Conservation (phyloP, 1,284 basidiomycete species). For the Sphagnurus paluster region DNA sequence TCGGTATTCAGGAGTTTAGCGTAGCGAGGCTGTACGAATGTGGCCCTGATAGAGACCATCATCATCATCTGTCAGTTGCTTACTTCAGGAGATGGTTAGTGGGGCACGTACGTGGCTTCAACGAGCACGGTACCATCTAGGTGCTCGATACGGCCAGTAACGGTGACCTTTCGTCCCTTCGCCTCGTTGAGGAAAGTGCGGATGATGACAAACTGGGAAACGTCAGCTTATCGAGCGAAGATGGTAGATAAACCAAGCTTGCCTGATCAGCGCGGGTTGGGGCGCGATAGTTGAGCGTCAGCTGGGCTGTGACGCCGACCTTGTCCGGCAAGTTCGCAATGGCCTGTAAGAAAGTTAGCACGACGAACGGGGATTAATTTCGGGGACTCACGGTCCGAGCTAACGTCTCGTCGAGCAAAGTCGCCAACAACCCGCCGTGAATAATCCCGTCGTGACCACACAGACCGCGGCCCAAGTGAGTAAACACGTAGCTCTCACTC, state of each 20-base stretch:
- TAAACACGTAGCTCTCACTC: conserved; percentile 63
- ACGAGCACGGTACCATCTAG: conserved; percentile 78
- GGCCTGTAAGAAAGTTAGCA: conserved; percentile 48
- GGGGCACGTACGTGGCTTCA: conserved; percentile 67
- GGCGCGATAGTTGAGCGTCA: conserved; percentile 75
- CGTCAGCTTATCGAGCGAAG: conserved; percentile 6
- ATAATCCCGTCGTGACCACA: conserved; percentile 95
- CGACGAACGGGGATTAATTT: conserved; percentile 27
- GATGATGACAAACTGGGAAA: conserved; percentile 67
- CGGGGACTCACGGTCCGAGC: conserved; percentile 70
- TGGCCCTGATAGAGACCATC: conserved; percentile 45
- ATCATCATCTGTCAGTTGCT: conserved; percentile 1
- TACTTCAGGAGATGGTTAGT: not conserved
- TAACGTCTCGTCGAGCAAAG: conserved; percentile 85
- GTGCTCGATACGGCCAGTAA: conserved; percentile 75
- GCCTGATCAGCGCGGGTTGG: conserved; percentile 87
- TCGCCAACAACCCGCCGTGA: conserved; percentile 91
- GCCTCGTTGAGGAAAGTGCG: conserved; percentile 63
- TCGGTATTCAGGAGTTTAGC: conserved; percentile 67
- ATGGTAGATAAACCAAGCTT: conserved; percentile 18
- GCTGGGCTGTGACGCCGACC: conserved; percentile 90
- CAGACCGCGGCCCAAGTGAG: conserved; percentile 84
- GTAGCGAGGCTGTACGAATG: conserved; percentile 85
- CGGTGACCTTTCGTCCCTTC: conserved; percentile 76
- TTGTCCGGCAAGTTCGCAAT: conserved; percentile 83